Percentiles rank a stretch among this genome's conserved stretches.
Evolutionary conservation across 2,329 filamentous ascomycete genomes (phyloP).

Genomic region (Talaromyces sp.): DNA sequence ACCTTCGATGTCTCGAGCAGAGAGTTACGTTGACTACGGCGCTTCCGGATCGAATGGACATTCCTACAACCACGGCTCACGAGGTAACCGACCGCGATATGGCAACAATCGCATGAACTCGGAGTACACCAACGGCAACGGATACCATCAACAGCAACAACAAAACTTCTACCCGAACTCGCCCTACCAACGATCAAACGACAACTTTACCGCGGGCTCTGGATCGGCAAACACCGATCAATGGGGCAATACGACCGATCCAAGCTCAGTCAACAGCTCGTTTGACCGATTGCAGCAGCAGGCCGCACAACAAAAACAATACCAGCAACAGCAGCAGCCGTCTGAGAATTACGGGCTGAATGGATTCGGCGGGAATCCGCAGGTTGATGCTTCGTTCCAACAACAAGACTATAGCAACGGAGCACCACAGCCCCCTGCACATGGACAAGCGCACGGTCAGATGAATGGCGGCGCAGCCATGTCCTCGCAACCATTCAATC

Average conservation of each 20-base stretch:
- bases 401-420: conserved; percentile 1
- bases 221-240: conserved; percentile 62
- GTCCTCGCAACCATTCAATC: conserved; percentile 6
- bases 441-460: conserved; percentile 3
- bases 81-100: conserved; percentile 27
- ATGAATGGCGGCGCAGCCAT: background rate
- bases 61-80: conserved; percentile 28
- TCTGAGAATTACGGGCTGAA: conserved; percentile 61
- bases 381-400: conserved; percentile 18
- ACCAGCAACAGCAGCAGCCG: conserved; percentile 35
- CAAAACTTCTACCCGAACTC: conserved; percentile 40
- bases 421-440: conserved; percentile 5
- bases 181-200: conserved; percentile 71
- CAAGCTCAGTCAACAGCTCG: conserved; percentile 89
- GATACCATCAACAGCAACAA: background rate
- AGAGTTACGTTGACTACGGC: conserved; percentile 20
- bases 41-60: conserved; percentile 42
- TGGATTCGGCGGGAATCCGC: conserved; percentile 34
- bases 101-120: conserved; percentile 29
- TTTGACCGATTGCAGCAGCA: conserved; percentile 64
- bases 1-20: conserved; percentile 2
- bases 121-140: conserved; percentile 20
- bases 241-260: conserved; percentile 77
- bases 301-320: conserved; percentile 28
- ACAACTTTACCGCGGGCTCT: conserved; percentile 71